Base-by-base conservation (phyloP, 495 filamentous ascomycete genomes). In the Aspergillus bertholletiae region DNA sequence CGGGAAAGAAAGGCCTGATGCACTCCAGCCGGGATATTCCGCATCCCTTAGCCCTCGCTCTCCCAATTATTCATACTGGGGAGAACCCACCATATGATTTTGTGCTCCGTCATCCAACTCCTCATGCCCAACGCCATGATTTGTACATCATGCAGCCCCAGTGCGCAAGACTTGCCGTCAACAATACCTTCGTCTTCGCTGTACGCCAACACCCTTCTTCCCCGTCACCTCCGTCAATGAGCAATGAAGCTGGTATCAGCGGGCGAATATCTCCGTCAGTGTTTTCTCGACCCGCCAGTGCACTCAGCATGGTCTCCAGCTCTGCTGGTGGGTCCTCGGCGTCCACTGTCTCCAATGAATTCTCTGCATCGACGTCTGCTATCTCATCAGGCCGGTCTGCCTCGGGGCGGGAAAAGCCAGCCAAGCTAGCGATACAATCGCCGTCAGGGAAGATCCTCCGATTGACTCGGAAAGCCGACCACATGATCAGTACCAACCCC, bases 101-200 rank as follows among this genome's bases (percentile, higher is more conserved):
- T 63, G 78, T 96, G 32, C 84, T 87, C 27, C 88, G 93, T 12
- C 94, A 99, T 70, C 94, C 95, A 2, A 99, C 94, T 0, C 95
- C 94, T 11, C 95, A 97, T 67, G 95, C 94, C 39, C 90, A 95
- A 62, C 84, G 94, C 20, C 93, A 99, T 68, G 94, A 97, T 59
- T 82, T 99, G 57, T 99, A 99, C 71, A 87, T 99, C 62, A 88
- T 88, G 28, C 92, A 96, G 60, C 94, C 95, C 0, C 95, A 97
- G 68, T 97, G 94, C 65, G 78, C 87, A 34, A 81, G 82, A 20
- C 75, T 99, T 11, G 92, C 90, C 8, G 71, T 95, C 39, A 96
- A 96, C 73, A 97, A 97, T 65, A 99, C 94, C 7, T 99, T 96
- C 65, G 93, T 99, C 22, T 99, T 99, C 64, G 86, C 88, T 48